Percentiles rank a stretch among this genome's conserved stretches.
These are phyloP conservation scores for Saccharomycopsis phalli DNA, from an alignment of 1,139 yeast genomes.

Conservation along the genomic window DNA sequence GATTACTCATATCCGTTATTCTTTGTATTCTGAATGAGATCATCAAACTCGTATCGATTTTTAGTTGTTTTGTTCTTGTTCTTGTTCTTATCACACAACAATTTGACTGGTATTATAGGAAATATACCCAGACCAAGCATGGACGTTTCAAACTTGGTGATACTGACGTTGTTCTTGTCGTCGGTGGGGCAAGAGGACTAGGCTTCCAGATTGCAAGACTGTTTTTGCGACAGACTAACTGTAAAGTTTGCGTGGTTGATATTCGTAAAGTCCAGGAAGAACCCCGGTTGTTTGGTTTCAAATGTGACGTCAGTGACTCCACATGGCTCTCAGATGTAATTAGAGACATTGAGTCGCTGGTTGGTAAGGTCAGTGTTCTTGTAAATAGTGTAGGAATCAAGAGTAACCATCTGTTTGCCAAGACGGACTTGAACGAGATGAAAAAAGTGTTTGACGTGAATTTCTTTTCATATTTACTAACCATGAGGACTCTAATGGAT, in stretches of 20 bases:
- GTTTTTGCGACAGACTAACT: constrained; percentile 3
- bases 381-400: constrained; percentile 17
- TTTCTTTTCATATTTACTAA: constrained; percentile 22
- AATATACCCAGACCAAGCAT: too few relatives aligned
- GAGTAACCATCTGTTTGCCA: constrained; percentile 4
- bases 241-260: constrained; percentile 13
- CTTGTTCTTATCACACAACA: too few relatives aligned
- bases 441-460: constrained; percentile 44
- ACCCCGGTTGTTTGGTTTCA: constrained; percentile 3
- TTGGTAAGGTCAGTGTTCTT: constrained; percentile 14
- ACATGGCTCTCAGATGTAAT: not conserved
- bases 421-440: constrained; percentile 30
- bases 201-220: constrained; percentile 11
- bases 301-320: constrained; percentile 12
- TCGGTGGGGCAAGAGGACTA: constrained; percentile 19
- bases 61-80: too few relatives aligned
- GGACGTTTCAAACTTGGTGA: too few relatives aligned
- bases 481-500: constrained; percentile 6
- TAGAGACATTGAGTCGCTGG: constrained; percentile 5
- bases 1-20: too few relatives aligned
- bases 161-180: constrained; percentile 12
- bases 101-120: too few relatives aligned
- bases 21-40: too few relatives aligned
- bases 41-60: too few relatives aligned
- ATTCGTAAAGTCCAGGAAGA: too few relatives aligned